Percentiles rank a stretch among this genome's conserved stretches.
Evolutionary conservation across 495 filamentous ascomycete species (phyloP).

Genomic region (Paragyromitra xinjiangensis): DNA sequence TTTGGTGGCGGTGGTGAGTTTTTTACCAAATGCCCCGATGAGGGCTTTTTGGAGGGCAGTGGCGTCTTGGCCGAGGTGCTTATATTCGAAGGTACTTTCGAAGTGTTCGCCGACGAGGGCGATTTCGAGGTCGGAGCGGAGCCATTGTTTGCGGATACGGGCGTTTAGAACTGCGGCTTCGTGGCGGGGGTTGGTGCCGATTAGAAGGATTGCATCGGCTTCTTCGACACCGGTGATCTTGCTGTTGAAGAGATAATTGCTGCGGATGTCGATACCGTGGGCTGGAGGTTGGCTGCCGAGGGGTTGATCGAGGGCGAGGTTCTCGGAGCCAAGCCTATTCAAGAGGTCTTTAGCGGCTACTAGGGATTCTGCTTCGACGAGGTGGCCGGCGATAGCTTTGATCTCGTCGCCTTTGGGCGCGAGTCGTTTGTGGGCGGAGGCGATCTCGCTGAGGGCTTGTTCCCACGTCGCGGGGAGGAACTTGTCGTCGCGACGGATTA

Average conservation of each 20-base stretch:
- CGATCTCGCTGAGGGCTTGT: constrained; percentile 86
- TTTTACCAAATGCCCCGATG: constrained; percentile 87
- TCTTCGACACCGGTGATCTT: constrained; percentile 92
- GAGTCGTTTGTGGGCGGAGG: constrained; percentile 75
- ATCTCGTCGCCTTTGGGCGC: constrained; percentile 88
- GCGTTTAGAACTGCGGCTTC: constrained; percentile 96
- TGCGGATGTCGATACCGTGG: constrained; percentile 91
- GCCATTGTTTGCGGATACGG: constrained; percentile 95
- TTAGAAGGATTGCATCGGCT: constrained; percentile 87
- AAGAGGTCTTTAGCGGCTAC: constrained; percentile 96
- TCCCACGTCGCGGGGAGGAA: constrained; percentile 94
- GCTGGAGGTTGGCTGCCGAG: constrained; percentile 82
- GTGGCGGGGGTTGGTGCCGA: constrained; percentile 92
- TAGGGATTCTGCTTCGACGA: constrained; percentile 88
- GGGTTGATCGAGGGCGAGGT: constrained; percentile 90
- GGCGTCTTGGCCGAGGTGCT: constrained; percentile 82
- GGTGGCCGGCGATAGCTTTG: constrained; percentile 90
- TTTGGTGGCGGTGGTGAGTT: constrained; percentile 82
- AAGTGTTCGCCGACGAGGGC: constrained; percentile 91
- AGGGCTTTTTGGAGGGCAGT: constrained; percentile 82
- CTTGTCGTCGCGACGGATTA: constrained; percentile 85
- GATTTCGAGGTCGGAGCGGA: constrained; percentile 92
- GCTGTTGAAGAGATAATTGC: constrained; percentile 96
- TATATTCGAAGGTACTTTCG: constrained; percentile 90
- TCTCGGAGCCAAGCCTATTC: constrained; percentile 95